Conservation (phyloP, 2,329 filamentous ascomycete genomes). For the Periconia sp. region DNA sequence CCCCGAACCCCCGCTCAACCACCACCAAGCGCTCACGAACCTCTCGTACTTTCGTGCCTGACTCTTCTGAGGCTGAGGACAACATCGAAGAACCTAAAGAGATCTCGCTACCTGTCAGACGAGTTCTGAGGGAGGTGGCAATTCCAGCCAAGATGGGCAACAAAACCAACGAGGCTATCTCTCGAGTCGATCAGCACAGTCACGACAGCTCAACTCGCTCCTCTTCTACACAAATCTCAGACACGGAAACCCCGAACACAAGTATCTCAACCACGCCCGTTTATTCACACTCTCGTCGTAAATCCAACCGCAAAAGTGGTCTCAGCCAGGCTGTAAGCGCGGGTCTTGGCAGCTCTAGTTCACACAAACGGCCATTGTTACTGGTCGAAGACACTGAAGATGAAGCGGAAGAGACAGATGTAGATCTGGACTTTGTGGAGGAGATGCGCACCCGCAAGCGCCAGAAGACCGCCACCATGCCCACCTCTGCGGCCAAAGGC, state of each 20-base stretch:
- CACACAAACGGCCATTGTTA: constrained; percentile 26
- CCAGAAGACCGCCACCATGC: constrained; percentile 31
- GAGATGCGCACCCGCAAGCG: constrained; percentile 46
- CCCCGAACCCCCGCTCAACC: background rate
- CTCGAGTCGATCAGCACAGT: constrained; percentile 12
- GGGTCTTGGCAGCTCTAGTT: constrained; percentile 16
- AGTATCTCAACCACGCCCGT: constrained; percentile 60
- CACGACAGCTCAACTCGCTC: constrained; percentile 30
- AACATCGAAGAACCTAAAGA: constrained; percentile 11
- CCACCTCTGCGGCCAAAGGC: constrained; percentile 19
- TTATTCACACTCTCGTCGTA: constrained; percentile 34
- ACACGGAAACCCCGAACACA: constrained; percentile 64
- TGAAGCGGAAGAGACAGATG: constrained; percentile 37
- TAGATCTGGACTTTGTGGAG: constrained; percentile 56
- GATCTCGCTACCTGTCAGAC: constrained; percentile 13
- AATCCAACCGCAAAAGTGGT: constrained; percentile 26
- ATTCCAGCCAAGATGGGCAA: constrained; percentile 26
- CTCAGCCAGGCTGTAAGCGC: constrained; percentile 19
- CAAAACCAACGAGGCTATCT: constrained; percentile 14
- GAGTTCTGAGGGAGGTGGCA: constrained; percentile 36
- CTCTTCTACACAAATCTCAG: constrained; percentile 44
- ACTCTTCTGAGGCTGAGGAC: constrained; percentile 36
- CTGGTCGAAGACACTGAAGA: constrained; percentile 29
- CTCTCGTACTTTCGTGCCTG: constrained; percentile 30
- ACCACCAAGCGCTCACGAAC: constrained; percentile 20